These are phyloP conservation scores for Musa troglodytarum DNA, from an alignment of 176 grass and related monocot species.

Conservation along the genomic window DNA sequence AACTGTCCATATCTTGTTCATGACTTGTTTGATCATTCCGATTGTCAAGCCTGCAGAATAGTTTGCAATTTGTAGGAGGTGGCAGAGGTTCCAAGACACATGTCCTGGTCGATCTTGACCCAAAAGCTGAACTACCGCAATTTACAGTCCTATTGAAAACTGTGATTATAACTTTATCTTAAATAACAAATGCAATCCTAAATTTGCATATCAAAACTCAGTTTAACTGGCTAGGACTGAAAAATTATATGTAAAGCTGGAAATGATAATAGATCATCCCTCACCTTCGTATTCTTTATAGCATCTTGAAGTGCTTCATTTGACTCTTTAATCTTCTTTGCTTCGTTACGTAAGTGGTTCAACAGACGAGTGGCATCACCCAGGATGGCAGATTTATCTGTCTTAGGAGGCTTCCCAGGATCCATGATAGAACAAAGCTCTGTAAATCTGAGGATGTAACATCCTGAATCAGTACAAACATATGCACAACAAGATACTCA, in stretches of 20 bases:
- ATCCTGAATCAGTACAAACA: neutral
- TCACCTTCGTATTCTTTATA: constrained; percentile 84
- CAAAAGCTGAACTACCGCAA: neutral
- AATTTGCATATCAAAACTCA: neutral
- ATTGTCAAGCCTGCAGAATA: neutral
- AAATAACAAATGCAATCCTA: neutral
- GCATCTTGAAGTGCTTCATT: constrained; percentile 71
- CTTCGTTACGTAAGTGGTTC: constrained; percentile 45
- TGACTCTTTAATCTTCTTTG: constrained; percentile 66
- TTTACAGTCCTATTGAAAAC: too few relatives aligned
- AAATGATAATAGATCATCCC: neutral
- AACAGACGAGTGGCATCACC: constrained; percentile 50
- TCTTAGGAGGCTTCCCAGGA: constrained; percentile 70
- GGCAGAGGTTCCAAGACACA: neutral
- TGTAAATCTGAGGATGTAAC: constrained; percentile 51
- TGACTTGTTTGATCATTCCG: neutral
- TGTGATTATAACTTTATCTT: too few relatives aligned
- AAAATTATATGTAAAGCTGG: neutral
- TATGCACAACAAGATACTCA: neutral
- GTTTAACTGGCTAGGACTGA: neutral
- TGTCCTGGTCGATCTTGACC: neutral
- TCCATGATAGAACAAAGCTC: constrained; percentile 82
- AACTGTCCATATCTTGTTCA: neutral
- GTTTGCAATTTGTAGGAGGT: neutral
- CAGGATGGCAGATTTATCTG: constrained; percentile 73